Evolutionary conservation across 2,329 filamentous ascomycete species (phyloP).

Genomic region (Colletotrichum australisinense): DNA sequence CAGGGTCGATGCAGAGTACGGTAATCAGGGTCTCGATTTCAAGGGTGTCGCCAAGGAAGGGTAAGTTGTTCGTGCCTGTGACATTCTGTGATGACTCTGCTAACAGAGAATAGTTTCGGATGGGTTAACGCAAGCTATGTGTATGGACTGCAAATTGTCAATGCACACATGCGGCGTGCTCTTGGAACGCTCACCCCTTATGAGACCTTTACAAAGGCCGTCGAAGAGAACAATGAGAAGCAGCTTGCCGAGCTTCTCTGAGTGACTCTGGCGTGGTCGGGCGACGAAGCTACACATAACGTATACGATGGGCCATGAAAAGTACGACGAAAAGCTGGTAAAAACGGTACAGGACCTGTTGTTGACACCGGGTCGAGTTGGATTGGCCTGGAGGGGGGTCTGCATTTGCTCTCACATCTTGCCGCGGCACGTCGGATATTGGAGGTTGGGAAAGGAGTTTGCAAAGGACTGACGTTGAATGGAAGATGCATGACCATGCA

Average conservation of each 20-base stretch:
- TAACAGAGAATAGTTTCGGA: slow-evolving; percentile 76
- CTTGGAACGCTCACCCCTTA: slow-evolving; percentile 90
- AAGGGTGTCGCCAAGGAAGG: slow-evolving; percentile 96
- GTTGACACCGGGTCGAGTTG: neutral
- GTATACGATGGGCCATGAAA: neutral
- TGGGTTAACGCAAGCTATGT: slow-evolving; percentile 99
- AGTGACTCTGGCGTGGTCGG: neutral
- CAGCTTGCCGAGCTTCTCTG: slow-evolving; percentile 58
- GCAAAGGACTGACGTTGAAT: neutral
- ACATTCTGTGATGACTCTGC: slow-evolving; percentile 23
- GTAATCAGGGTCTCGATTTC: slow-evolving; percentile 95
- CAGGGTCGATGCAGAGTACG: slow-evolving; percentile 95
- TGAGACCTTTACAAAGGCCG: slow-evolving; percentile 81
- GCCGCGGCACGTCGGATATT: slow-evolving; percentile 13
- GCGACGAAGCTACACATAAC: neutral
- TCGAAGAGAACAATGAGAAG: slow-evolving; percentile 66
- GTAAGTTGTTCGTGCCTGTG: slow-evolving; percentile 64
- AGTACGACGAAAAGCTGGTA: neutral
- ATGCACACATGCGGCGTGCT: slow-evolving; percentile 88
- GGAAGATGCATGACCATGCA: slow-evolving; percentile 1
- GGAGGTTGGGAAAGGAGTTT: slow-evolving; percentile 18
- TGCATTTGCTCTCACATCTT: neutral
- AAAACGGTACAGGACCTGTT: slow-evolving; percentile 21
- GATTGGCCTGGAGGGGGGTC: neutral
- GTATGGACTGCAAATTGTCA: slow-evolving; percentile 89